These are phyloP conservation scores for Chytriomyces hyalinus DNA, from an alignment of 192 early-diverging fungal species.

Conservation along the genomic window DNA sequence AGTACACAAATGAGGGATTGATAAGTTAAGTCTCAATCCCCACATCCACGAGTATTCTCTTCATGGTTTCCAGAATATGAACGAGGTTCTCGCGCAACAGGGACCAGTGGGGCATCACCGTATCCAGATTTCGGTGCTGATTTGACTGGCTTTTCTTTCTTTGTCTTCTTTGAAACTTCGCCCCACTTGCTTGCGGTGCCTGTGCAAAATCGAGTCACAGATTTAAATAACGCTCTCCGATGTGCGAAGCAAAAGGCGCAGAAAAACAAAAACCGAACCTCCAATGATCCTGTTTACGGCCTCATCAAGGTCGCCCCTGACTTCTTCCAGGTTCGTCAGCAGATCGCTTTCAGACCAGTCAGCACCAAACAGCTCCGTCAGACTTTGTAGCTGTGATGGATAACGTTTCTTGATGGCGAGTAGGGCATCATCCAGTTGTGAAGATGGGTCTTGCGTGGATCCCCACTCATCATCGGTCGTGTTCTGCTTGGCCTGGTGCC, in stretches of 20 bases:
- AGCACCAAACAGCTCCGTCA: slow-evolving; percentile 48
- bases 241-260: neutral
- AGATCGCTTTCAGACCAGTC: slow-evolving; percentile 92
- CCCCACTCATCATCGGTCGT: slow-evolving; percentile 24
- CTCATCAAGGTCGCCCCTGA: slow-evolving; percentile 80
- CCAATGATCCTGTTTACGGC: slow-evolving; percentile 83
- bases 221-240: neutral
- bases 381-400: slow-evolving; percentile 36
- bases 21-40: neutral
- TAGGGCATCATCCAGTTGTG: slow-evolving; percentile 25
- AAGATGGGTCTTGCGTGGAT: neutral
- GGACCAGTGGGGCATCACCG: neutral
- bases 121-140: slow-evolving; percentile 14
- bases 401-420: slow-evolving; percentile 32
- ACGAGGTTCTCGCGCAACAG: slow-evolving; percentile 59
- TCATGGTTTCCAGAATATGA: slow-evolving; percentile 34
- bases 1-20: slow-evolving; percentile 15
- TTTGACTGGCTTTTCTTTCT: slow-evolving; percentile 30
- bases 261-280: slow-evolving; percentile 51
- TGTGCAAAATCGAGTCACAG: slow-evolving; percentile 5
- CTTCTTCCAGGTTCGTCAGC: slow-evolving; percentile 82
- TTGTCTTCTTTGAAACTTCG: slow-evolving; percentile 26
- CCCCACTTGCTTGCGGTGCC: slow-evolving; percentile 41
- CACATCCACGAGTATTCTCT: slow-evolving; percentile 65
- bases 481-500: neutral